Percentiles rank a stretch among this genome's conserved stretches.
Conservation (phyloP, 177 flowering plant genomes). For the Vitis hybrid region DNA sequence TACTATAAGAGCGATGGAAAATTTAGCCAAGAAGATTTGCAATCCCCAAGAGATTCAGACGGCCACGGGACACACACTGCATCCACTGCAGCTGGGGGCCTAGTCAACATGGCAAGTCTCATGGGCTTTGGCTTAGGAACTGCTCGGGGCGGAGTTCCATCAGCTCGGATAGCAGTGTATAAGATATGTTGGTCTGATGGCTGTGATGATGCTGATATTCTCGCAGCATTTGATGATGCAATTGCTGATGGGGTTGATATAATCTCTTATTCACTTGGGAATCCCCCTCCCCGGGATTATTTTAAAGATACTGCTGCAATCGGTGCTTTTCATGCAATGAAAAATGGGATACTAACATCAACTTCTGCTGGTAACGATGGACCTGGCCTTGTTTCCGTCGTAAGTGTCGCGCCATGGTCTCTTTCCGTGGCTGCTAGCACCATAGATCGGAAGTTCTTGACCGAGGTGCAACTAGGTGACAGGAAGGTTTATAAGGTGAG, state of each 20-base stretch:
- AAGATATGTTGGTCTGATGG: constrained; percentile 54
- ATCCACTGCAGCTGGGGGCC: constrained; percentile 48
- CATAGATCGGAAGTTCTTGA: constrained; percentile 25
- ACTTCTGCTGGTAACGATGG: constrained; percentile 31
- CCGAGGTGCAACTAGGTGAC: constrained; percentile 26
- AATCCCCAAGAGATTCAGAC: constrained; percentile 43
- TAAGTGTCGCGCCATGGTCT: constrained; percentile 27
- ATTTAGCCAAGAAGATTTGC: constrained; percentile 6
- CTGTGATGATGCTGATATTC: constrained; percentile 44
- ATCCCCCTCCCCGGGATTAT: no score
- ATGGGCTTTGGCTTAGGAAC: constrained; percentile 47
- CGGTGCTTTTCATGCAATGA: constrained; percentile 34
- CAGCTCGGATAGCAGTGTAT: constrained; percentile 53
- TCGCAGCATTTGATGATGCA: constrained; percentile 55
- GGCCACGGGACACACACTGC: constrained; percentile 60
- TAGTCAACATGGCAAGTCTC: constrained; percentile 35
- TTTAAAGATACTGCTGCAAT: constrained; percentile 23
- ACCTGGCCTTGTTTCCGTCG: constrained; percentile 10
- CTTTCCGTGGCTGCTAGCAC: constrained; percentile 36
- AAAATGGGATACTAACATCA: constrained; percentile 21
- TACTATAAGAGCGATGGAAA: constrained; percentile 25
- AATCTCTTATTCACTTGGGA: constrained; percentile 26
- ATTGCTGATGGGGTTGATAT: constrained; percentile 33
- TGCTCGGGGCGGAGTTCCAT: constrained; percentile 57
- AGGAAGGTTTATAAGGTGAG: constrained; percentile 16